Base-by-base conservation (phyloP, 768 basidiomycete species). In the Daedalea quercina region DNA sequence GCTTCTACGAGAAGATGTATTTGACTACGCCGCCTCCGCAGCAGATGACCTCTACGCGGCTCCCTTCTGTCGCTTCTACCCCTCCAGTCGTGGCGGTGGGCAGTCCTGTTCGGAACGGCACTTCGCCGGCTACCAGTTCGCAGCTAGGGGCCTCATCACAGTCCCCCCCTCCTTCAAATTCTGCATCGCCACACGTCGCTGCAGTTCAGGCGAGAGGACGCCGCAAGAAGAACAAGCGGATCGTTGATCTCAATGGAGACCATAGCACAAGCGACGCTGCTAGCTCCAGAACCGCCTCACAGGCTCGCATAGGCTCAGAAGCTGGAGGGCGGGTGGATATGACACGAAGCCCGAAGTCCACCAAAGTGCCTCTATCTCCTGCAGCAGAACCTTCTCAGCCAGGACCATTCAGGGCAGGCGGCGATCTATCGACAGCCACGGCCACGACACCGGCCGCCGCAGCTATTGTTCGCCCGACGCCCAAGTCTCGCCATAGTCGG, bases 221-320 rank as follows among this genome's bases (percentile, higher is more conserved):
- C 54, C 76, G 76, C 53, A 84, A 82, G 68, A 86, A 79, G 67
- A 69, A 72, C 47, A 88, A 84, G 62, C 83, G 91, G 15, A 85
- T 94, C 50, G 91, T 94, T 20, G 82, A 90, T 58, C 71, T 93
- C 50, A 82, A 85, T 59, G 79, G 69, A n/a, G 74, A 72, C 28
- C 66, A 70, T 23, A 64, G 59, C 19, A 60, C 55, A 35, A 75
- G 70, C 55, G 73, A 75, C 31, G 62, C 64, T 13, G 53, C 44
- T 22, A 52, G 60, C 28, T 59, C 58, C 23, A 17, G 59, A 31
- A 64, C 60, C 25, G 55, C 48, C 8, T 63, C 66, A 9, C 59
- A 58, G 19, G 60, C 61, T 7, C 52, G 51, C 0, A 34, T 25
- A 25, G 47, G 43, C n/a, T 57, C 52, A 28, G 54, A 55, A 8